Evolutionary conservation across 1,284 basidiomycete genomes (phyloP).

Genomic region (Agroathelia rolfsii): DNA sequence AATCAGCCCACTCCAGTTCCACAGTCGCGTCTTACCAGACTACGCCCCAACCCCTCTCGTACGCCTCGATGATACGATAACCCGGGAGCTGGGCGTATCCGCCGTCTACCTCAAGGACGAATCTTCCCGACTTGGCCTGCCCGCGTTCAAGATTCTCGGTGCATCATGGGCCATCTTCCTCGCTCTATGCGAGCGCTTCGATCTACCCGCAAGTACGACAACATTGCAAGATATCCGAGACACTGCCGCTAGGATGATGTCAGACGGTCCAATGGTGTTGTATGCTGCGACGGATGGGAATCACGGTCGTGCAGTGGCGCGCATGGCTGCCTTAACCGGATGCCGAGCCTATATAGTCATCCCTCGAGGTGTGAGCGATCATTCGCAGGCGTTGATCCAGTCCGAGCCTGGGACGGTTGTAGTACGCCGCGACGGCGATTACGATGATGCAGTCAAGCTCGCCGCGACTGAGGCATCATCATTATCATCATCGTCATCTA

Average conservation of each 20-base stretch:
- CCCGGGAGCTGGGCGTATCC: slow-evolving; percentile 8
- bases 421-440: slow-evolving; percentile 3
- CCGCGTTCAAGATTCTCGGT: slow-evolving; percentile 13
- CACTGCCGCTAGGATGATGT: no score
- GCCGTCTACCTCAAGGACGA: slow-evolving; percentile 11
- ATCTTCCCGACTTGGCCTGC: slow-evolving; percentile 9
- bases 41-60: no score
- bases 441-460: slow-evolving; percentile 7
- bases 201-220: slow-evolving; percentile 3
- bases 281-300: slow-evolving; percentile 10
- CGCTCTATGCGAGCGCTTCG: slow-evolving; percentile 5
- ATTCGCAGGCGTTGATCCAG: slow-evolving; percentile 3
- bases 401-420: slow-evolving; percentile 7
- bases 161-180: slow-evolving; percentile 10
- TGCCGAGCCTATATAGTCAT: slow-evolving; percentile 6
- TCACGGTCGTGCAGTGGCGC: slow-evolving; percentile 11
- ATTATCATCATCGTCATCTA: no score
- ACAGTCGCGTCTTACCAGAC: no score
- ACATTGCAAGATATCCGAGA: no score
- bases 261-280: slow-evolving; percentile 2
- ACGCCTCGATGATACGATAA: no score
- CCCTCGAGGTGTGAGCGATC: slow-evolving; percentile 4
- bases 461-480: slow-evolving; percentile 3
- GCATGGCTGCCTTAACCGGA: slow-evolving; percentile 5
- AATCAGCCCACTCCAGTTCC: no score